A percentile compares a stretch with the other conserved stretches of the same genome.
phyloP scores from a whole-genome alignment of 306 rosid genomes.

The Acmispon strigosus region DNA sequence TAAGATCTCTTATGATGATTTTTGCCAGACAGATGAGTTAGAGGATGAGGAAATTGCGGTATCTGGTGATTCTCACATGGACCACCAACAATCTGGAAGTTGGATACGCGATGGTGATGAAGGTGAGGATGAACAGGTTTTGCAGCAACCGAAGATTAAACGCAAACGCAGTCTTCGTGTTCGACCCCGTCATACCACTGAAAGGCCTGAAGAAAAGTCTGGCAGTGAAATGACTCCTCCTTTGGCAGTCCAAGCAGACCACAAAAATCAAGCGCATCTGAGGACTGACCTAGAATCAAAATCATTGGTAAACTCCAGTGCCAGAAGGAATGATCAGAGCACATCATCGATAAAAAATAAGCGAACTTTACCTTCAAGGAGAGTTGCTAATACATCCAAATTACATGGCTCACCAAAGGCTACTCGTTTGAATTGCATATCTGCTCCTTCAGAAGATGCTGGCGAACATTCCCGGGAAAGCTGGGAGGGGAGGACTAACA shows the following conservation, averaged over 20 bases:
- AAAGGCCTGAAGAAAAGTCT: constrained; percentile 76
- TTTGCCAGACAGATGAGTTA: constrained; percentile 77
- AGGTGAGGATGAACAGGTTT: constrained; percentile 89
- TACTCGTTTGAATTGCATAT: constrained; percentile 55
- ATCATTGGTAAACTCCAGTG: constrained; percentile 42
- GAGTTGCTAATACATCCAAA: constrained; percentile 55
- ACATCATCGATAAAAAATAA: constrained; percentile 55
- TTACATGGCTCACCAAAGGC: constrained; percentile 68
- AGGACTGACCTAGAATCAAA: constrained; percentile 57
- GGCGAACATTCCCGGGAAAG: constrained; percentile 61
- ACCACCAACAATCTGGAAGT: constrained; percentile 88
- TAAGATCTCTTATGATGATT: constrained; percentile 14
- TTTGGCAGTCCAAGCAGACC: constrained; percentile 53
- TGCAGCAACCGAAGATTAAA: constrained; percentile 90
- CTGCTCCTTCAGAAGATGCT: constrained; percentile 53
- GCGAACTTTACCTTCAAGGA: constrained; percentile 62
- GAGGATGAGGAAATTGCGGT: constrained; percentile 95
- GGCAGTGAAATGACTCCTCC: constrained; percentile 57
- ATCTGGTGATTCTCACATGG: constrained; percentile 95
- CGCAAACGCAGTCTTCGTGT: constrained; percentile 91
- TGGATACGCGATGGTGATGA: constrained; percentile 95
- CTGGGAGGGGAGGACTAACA: constrained; percentile 60
- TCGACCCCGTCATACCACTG: constrained; percentile 77
- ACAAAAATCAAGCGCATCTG: constrained; percentile 44
- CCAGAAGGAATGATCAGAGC: constrained; percentile 58